phyloP scores from a whole-genome alignment of 306 rosid species.

The Vigna mungo region DNA sequence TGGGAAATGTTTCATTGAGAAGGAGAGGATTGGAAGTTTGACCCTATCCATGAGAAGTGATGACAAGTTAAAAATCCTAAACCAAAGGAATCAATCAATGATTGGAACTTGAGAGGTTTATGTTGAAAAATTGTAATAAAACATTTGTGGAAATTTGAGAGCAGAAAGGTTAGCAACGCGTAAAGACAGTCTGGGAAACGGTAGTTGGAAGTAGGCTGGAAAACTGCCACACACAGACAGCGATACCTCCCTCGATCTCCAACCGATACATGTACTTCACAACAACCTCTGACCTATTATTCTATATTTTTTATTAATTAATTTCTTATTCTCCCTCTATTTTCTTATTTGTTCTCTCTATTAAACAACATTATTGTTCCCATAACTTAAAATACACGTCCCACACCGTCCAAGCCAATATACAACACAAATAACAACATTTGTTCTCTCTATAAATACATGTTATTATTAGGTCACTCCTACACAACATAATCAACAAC shows the following conservation, averaged over 20 bases:
- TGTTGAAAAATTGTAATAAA: background rate
- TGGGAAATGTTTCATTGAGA: background rate
- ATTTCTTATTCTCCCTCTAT: background rate
- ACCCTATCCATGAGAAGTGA: background rate
- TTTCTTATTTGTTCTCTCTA: background rate
- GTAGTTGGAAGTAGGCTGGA: conserved; percentile 9
- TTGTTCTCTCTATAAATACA: conserved; percentile 13
- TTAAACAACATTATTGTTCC: background rate
- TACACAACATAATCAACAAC: background rate
- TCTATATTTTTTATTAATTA: background rate
- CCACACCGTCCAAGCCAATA: conserved; percentile 2
- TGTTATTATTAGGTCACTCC: background rate
- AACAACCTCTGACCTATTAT: too few species aligned
- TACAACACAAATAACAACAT: background rate
- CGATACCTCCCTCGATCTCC: background rate
- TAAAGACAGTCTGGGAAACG: conserved; percentile 11
- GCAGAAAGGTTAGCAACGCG: conserved; percentile 5
- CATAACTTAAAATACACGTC: conserved; percentile 11
- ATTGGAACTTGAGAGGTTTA: background rate
- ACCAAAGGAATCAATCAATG: background rate
- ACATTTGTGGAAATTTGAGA: background rate
- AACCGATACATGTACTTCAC: background rate
- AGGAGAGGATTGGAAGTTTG: background rate
- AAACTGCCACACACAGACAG: background rate
- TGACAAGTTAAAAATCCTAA: too few species aligned